phyloP scores from a whole-genome alignment of 2,329 filamentous ascomycete genomes.

The Canariomyces notabilis region DNA sequence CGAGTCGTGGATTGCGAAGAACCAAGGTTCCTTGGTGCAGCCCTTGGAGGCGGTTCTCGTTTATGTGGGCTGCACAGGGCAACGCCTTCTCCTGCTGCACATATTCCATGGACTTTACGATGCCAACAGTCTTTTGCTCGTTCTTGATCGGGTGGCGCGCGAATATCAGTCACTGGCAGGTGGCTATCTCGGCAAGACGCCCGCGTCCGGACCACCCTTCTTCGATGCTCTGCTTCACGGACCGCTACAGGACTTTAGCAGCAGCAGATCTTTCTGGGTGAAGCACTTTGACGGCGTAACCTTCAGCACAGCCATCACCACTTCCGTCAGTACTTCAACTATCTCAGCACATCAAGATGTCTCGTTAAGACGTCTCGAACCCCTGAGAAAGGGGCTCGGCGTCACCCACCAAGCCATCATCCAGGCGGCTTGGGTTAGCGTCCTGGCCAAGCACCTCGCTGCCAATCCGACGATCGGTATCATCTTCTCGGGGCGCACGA shows the following conservation, averaged over 20 bases:
- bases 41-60: constrained; percentile 51
- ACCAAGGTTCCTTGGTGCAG: constrained; percentile 41
- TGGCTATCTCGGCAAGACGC: too few relatives aligned
- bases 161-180: constrained; percentile 40
- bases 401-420: constrained; percentile 76
- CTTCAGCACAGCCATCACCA: constrained; percentile 20
- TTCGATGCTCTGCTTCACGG: constrained; percentile 59
- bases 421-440: constrained; percentile 67
- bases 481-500: constrained; percentile 70
- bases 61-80: constrained; percentile 11
- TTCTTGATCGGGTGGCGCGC: constrained; percentile 55
- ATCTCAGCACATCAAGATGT: constrained; percentile 29
- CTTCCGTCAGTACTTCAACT: constrained; percentile 10
- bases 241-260: constrained; percentile 49
- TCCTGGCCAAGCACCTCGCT: constrained; percentile 48
- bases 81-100: constrained; percentile 51
- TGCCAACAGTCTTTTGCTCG: constrained; percentile 67
- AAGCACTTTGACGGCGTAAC: constrained; percentile 42
- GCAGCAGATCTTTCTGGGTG: constrained; percentile 60
- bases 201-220: too few relatives aligned
- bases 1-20: constrained; percentile 49
- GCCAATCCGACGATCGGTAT: constrained; percentile 56
- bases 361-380: constrained; percentile 42
- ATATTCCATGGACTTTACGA: constrained; percentile 89
- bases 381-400: constrained; percentile 52